phyloP scores from a whole-genome alignment of 345 rosid genomes.

The Melaleuca alternifolia region DNA sequence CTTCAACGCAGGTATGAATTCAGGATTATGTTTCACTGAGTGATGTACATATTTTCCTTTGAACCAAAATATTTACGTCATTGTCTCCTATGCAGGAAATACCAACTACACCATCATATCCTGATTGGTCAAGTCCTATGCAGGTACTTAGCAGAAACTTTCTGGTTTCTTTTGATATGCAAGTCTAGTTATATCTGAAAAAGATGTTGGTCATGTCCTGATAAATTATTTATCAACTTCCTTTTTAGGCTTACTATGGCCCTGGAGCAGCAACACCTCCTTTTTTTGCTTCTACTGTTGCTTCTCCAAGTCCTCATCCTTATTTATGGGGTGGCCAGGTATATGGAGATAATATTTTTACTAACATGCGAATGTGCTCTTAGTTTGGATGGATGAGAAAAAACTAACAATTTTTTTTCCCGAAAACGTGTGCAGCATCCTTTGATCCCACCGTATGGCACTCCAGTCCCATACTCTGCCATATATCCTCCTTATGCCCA shows the following conservation, averaged over 20 bases:
- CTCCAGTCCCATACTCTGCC: constrained; percentile 88
- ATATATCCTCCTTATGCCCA: constrained; percentile 93
- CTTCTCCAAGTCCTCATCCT: constrained; percentile 82
- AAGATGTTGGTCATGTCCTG: neutral
- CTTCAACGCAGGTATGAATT: constrained; percentile 55
- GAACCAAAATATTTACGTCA: neutral
- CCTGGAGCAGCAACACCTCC: constrained; percentile 82
- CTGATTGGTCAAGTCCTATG: constrained; percentile 88
- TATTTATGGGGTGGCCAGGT: constrained; percentile 96
- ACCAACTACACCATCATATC: constrained; percentile 53
- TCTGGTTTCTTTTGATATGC: neutral
- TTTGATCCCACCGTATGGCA: constrained; percentile 80
- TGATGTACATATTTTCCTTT: neutral
- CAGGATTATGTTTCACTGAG: neutral
- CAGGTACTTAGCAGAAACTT: constrained; percentile 43
- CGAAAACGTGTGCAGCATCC: constrained; percentile 52
- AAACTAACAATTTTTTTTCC: neutral
- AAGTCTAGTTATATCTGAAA: neutral
- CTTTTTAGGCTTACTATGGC: constrained; percentile 80
- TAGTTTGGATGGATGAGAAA: neutral
- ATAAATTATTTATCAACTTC: constrained; percentile 1
- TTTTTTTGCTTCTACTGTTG: constrained; percentile 74
- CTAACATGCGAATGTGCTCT: neutral
- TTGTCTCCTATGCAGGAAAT: constrained; percentile 38
- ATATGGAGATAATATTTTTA: neutral